phyloP scores from a whole-genome alignment of 2,329 filamentous ascomycete genomes.

The Lasiodiplodia hormozganensis region DNA sequence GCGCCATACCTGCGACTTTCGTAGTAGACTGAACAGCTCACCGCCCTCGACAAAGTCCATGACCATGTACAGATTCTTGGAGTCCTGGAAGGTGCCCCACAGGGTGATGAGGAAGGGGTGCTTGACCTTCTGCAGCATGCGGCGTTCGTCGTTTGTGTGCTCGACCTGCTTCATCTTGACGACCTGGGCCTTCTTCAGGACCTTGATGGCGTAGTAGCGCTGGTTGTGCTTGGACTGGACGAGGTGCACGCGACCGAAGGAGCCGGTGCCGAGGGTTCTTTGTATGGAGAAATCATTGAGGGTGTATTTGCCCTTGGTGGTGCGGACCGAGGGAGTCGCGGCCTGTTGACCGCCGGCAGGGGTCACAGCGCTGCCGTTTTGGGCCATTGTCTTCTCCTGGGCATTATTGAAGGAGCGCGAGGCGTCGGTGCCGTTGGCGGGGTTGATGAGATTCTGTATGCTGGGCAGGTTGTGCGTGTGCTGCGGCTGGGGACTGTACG shows the following conservation, averaged over 20 bases:
- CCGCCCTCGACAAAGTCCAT: conserved; percentile 99
- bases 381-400: conserved; percentile 34
- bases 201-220: conserved; percentile 97
- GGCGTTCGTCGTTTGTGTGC: conserved; percentile 97
- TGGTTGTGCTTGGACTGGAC: conserved; percentile 99
- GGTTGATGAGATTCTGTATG: conserved; percentile 85
- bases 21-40: conserved; percentile 91
- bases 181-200: conserved; percentile 97
- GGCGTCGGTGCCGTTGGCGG: conserved; percentile 48
- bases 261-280: conserved; percentile 92
- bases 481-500: conserved; percentile 26
- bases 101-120: conserved; percentile 97
- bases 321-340: conserved; percentile 55
- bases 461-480: conserved; percentile 73
- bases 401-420: conserved; percentile 37
- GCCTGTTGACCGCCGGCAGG: conserved; percentile 43
- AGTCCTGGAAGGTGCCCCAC: conserved; percentile 98
- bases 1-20: conserved; percentile 84
- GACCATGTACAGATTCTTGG: conserved; percentile 98
- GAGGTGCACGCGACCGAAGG: conserved; percentile 94
- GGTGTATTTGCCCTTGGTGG: conserved; percentile 97
- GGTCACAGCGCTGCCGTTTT: conserved; percentile 47
- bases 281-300: conserved; percentile 88
- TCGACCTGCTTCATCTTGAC: conserved; percentile 99
- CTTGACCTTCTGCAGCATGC: conserved; percentile 95